These are phyloP conservation scores for Lodderomyces theae DNA, from an alignment of 1,139 yeast genomes.

Conservation along the genomic window DNA sequence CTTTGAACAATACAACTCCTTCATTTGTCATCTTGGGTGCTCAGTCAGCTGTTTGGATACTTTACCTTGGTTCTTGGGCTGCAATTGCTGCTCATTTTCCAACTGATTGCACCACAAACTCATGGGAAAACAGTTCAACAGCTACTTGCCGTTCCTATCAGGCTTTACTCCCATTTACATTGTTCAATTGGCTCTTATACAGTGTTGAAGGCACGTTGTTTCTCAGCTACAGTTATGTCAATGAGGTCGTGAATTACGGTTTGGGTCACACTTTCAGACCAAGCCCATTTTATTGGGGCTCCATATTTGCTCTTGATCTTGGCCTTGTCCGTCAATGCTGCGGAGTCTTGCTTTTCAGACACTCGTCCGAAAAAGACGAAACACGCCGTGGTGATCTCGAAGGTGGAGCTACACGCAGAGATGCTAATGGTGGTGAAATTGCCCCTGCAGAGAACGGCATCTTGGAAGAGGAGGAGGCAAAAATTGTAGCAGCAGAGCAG, in stretches of 20 bases:
- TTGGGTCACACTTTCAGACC: constrained; percentile 5
- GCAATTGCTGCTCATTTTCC: constrained; percentile 25
- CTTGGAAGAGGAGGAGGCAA: not conserved
- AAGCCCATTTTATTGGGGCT: constrained; percentile 6
- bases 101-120: constrained; percentile 16
- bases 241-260: constrained; percentile 15
- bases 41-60: constrained; percentile 23
- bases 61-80: constrained; percentile 25
- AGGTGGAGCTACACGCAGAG: not conserved
- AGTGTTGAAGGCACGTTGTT: constrained; percentile 21
- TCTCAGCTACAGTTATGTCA: constrained; percentile 22
- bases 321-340: constrained; percentile 4
- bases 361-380: not conserved
- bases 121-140: constrained; percentile 1
- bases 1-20: constrained; percentile 13
- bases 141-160: constrained; percentile 24
- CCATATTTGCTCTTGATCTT: constrained; percentile 4
- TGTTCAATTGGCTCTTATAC: constrained; percentile 29
- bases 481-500: not conserved
- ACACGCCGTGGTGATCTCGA: not conserved
- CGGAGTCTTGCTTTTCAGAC: not conserved
- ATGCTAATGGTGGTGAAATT: not conserved
- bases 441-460: not conserved
- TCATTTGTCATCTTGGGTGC: constrained; percentile 17
- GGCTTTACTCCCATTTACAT: constrained; percentile 29